Evolutionary conservation across 257 asterid species (phyloP).

Genomic region (Petunia secreta): DNA sequence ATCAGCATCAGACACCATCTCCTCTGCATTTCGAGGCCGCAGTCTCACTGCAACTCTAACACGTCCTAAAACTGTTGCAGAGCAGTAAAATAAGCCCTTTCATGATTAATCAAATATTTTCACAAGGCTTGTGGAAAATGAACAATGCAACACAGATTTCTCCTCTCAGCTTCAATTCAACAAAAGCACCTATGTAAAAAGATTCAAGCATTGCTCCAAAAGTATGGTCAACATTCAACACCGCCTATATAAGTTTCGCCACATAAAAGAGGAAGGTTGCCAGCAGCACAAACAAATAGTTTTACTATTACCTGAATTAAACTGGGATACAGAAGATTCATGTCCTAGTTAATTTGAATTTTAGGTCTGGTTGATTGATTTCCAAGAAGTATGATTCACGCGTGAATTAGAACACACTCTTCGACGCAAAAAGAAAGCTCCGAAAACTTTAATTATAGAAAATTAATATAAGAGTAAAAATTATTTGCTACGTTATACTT

Average conservation of each 20-base stretch:
- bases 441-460: not conserved
- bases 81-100: constrained; percentile 15
- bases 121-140: constrained; percentile 12
- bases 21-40: constrained; percentile 83
- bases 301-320: not conserved
- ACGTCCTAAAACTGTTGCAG: constrained; percentile 64
- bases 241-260: not conserved
- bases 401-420: not conserved
- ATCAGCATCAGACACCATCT: constrained; percentile 79
- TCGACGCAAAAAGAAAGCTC: not conserved
- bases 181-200: not conserved
- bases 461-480: not conserved
- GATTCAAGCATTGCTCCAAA: not conserved
- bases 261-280: constrained; percentile 10
- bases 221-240: not conserved
- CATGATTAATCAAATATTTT: constrained; percentile 19
- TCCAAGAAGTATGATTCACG: not conserved
- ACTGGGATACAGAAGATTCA: not conserved
- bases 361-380: not conserved
- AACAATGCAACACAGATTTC: constrained; percentile 22
- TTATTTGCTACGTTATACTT: not conserved
- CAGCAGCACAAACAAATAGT: not conserved
- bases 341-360: not conserved
- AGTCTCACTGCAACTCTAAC: constrained; percentile 92
- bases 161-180: not conserved